phyloP scores from a whole-genome alignment of 768 basidiomycete species.

The Neoboletus brunneissimus region DNA sequence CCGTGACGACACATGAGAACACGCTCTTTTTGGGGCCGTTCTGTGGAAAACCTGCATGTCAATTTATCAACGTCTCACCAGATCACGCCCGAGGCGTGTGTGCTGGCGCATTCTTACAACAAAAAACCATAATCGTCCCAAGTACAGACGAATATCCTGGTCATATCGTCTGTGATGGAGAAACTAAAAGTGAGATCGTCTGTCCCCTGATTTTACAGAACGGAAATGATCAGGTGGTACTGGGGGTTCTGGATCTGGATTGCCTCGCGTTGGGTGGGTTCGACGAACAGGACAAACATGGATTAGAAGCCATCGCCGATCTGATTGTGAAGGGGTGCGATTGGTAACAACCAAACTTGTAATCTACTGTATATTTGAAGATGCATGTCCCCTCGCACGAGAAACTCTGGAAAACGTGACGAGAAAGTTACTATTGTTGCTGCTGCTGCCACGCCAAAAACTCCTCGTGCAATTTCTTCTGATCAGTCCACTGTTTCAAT shows the following conservation, averaged over 20 bases:
- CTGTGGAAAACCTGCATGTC: slow-evolving; percentile 89
- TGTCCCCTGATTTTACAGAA: slow-evolving; percentile 57
- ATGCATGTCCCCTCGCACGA: background rate
- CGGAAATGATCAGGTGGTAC: slow-evolving; percentile 32
- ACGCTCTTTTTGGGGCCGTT: slow-evolving; percentile 76
- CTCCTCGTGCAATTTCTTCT: slow-evolving; percentile 79
- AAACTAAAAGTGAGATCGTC: slow-evolving; percentile 89
- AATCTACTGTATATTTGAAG: slow-evolving; percentile 10
- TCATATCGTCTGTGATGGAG: slow-evolving; percentile 92
- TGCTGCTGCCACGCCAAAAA: slow-evolving; percentile 53
- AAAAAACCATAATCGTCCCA: slow-evolving; percentile 60
- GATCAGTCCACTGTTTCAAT: slow-evolving; percentile 66
- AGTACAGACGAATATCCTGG: slow-evolving; percentile 84
- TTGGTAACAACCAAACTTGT: slow-evolving; percentile 45
- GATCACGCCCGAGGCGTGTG: slow-evolving; percentile 75
- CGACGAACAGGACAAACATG: slow-evolving; percentile 70
- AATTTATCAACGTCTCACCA: slow-evolving; percentile 62
- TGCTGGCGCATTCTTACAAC: slow-evolving; percentile 66
- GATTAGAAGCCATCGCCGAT: slow-evolving; percentile 69
- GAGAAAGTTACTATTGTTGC: slow-evolving; percentile 11
- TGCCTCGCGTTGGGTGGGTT: slow-evolving; percentile 73
- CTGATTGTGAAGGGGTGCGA: slow-evolving; percentile 62
- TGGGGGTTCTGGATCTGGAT: slow-evolving; percentile 83
- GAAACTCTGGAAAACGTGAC: background rate
- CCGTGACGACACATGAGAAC: slow-evolving; percentile 8